Evolutionary conservation across 2,329 filamentous ascomycete genomes (phyloP).

Genomic region (Fusarium nelsonii): DNA sequence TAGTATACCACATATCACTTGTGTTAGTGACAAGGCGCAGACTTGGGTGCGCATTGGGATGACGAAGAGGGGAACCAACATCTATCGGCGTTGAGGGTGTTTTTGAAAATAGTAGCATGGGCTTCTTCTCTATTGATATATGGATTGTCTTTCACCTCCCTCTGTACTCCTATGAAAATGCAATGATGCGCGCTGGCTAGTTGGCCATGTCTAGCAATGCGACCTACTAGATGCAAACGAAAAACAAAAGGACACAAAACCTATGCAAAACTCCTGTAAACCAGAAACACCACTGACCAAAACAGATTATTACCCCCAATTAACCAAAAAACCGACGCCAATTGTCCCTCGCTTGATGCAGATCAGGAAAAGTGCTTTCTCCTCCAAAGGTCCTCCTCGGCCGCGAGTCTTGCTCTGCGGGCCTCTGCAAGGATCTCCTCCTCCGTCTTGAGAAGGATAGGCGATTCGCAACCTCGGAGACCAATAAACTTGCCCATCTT

Average conservation of each 20-base stretch:
- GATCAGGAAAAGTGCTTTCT: constrained; percentile 58
- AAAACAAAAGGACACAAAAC: constrained; percentile 11
- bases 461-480: constrained; percentile 67
- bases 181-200: constrained; percentile 42
- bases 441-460: constrained; percentile 56
- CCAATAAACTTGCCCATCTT: constrained; percentile 82
- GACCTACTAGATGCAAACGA: constrained; percentile 30
- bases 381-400: constrained; percentile 62
- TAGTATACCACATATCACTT: constrained; percentile 19
- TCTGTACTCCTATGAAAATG: constrained; percentile 42
- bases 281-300: constrained; percentile 8
- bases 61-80: constrained; percentile 14
- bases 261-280: constrained; percentile 20
- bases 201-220: constrained; percentile 37
- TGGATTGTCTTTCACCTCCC: constrained; percentile 13
- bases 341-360: not conserved
- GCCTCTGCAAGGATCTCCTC: constrained; percentile 63
- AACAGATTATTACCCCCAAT: constrained; percentile 14
- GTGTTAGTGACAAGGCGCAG: constrained; percentile 4
- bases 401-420: constrained; percentile 53
- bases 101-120: constrained; percentile 39
- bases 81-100: constrained; percentile 31
- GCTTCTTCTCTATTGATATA: constrained; percentile 41
- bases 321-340: constrained; percentile 16
- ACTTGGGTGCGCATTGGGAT: constrained; percentile 3